A percentile compares a stretch with the other conserved stretches of the same genome.
Conservation (phyloP, 2,329 filamentous ascomycete species). For the Aureobasidium mangrovei region DNA sequence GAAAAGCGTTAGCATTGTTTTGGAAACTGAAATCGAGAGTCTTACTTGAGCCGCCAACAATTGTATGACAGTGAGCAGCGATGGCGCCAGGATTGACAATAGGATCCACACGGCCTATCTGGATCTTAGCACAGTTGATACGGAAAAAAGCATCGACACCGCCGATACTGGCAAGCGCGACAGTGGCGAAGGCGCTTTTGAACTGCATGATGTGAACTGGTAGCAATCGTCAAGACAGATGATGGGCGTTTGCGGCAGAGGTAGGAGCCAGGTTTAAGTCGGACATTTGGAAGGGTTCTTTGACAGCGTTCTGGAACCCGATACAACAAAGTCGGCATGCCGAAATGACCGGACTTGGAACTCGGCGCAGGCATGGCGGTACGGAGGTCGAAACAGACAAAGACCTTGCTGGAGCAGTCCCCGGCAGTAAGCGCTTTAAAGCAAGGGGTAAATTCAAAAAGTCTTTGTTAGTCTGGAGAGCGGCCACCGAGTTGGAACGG, state of each 20-base stretch:
- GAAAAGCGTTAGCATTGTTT: not conserved
- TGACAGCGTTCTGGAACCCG: not conserved
- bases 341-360: slow-evolving; percentile 8
- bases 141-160: slow-evolving; percentile 28
- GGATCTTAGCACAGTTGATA: slow-evolving; percentile 28
- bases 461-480: not conserved
- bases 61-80: slow-evolving; percentile 27
- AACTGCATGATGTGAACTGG: not conserved
- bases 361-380: slow-evolving; percentile 7
- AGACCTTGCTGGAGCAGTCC: not conserved
- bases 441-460: not conserved
- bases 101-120: slow-evolving; percentile 30
- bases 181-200: not conserved
- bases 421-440: not conserved
- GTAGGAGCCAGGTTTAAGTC: slow-evolving; percentile 1
- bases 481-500: too few relatives aligned
- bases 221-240: not conserved
- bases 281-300: not conserved
- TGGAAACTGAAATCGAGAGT: not conserved
- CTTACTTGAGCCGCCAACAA: slow-evolving; percentile 28
- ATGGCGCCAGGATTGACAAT: slow-evolving; percentile 26
- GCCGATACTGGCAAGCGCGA: not conserved
- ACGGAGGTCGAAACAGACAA: not conserved
- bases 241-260: not conserved
- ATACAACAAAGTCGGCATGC: slow-evolving; percentile 12